phyloP scores from a whole-genome alignment of 2,329 filamentous ascomycete genomes.

The Botrytis fabae region DNA sequence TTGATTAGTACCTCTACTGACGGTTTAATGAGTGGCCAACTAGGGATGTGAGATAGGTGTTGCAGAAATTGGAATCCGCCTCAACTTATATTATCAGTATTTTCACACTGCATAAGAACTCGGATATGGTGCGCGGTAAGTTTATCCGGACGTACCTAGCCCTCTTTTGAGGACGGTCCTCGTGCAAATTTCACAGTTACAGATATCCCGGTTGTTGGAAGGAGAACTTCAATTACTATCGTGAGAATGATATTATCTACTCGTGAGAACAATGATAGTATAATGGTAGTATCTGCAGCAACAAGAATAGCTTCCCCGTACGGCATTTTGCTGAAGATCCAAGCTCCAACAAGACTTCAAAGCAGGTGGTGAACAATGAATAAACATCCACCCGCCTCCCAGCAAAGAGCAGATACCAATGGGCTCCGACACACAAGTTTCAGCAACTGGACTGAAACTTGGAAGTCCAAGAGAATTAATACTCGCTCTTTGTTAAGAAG shows the following conservation, averaged over 20 bases:
- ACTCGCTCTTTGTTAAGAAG: neutral
- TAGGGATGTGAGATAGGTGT: neutral
- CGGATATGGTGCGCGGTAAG: neutral
- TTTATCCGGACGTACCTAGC: neutral
- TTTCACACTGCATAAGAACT: neutral
- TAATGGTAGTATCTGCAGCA: neutral
- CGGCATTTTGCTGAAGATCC: neutral
- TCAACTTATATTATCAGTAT: neutral
- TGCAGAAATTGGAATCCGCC: neutral
- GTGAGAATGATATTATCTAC: neutral
- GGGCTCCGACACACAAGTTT: neutral
- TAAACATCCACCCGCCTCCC: neutral
- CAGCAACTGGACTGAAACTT: neutral
- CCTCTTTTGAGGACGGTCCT: fast-evolving
- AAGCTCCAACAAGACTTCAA: neutral
- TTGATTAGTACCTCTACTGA: neutral
- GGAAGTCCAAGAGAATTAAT: neutral
- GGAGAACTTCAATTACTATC: neutral
- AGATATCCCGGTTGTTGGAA: neutral
- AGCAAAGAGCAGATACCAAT: neutral
- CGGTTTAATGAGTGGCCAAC: neutral
- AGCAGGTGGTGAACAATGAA: neutral
- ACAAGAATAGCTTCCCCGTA: neutral
- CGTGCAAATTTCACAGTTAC: neutral
- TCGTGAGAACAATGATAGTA: neutral